These are phyloP conservation scores for Pythium monospermum DNA, from an alignment of 352 stramenopile genomes.

Conservation along the genomic window DNA sequence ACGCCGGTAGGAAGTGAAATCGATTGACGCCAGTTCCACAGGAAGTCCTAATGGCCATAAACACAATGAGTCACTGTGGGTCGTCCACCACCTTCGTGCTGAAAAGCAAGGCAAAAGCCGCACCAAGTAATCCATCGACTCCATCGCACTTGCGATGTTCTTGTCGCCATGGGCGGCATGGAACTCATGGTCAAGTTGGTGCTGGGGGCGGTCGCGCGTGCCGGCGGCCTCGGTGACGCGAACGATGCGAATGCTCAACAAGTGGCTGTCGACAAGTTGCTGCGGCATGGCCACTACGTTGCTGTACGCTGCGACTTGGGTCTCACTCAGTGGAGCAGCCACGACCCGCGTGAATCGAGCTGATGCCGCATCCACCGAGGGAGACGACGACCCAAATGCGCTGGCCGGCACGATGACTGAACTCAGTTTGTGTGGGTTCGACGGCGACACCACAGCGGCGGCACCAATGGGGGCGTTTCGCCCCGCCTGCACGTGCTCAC, in stretches of 20 bases:
- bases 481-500: slow-evolving; percentile 42
- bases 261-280: neutral
- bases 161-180: neutral
- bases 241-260: neutral
- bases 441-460: slow-evolving; percentile 1
- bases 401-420: slow-evolving; percentile 22
- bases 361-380: neutral
- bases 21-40: slow-evolving; percentile 29
- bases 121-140: slow-evolving; percentile 8
- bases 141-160: neutral
- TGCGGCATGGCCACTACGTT: neutral
- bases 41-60: slow-evolving; percentile 31
- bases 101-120: neutral
- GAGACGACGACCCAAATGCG: too few species aligned
- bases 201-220: neutral
- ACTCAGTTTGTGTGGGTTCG: slow-evolving; percentile 25
- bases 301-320: neutral
- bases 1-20: slow-evolving; percentile 6
- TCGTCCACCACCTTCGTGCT: neutral
- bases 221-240: neutral
- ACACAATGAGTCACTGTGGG: neutral
- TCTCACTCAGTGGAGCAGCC: neutral
- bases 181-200: slow-evolving; percentile 1
- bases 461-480: neutral
- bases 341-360: neutral